Evolutionary conservation across 371 early-diverging fungal species (phyloP).

Genomic region (Lichtheimia ramosa): DNA sequence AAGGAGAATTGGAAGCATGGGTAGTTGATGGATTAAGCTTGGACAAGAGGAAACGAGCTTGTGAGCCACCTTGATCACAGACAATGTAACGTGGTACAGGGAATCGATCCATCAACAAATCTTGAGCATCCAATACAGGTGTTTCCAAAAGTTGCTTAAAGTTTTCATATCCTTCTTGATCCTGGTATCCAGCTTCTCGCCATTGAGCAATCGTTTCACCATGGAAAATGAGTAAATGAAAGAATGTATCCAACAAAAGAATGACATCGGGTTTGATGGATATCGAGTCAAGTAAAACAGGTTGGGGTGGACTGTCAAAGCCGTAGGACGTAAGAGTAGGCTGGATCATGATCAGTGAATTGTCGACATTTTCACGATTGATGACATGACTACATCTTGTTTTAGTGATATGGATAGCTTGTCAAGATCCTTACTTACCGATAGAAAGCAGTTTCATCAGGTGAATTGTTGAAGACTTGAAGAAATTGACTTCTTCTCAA

Average conservation of each 20-base stretch:
- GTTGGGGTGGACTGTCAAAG: constrained; percentile 88
- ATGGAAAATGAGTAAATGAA: constrained; percentile 54
- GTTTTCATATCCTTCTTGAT: constrained; percentile 62
- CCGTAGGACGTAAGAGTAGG: constrained; percentile 96
- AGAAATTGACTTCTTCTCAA: constrained; percentile 97
- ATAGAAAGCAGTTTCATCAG: constrained; percentile 99
- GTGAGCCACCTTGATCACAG: constrained; percentile 97
- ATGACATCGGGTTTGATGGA: constrained; percentile 96
- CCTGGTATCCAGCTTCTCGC: constrained; percentile 53
- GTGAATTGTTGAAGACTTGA: constrained; percentile 98
- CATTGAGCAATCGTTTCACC: constrained; percentile 70
- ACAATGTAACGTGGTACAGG: constrained; percentile 99
- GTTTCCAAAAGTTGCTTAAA: constrained; percentile 93
- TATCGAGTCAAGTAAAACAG: constrained; percentile 97
- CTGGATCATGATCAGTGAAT: constrained; percentile 98
- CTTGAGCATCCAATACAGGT: constrained; percentile 88
- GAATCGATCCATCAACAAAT: constrained; percentile 92
- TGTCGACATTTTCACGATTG: constrained; percentile 94
- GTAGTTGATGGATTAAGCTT: constrained; percentile 99
- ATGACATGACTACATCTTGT: constrained; percentile 72
- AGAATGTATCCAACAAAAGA: constrained; percentile 95
- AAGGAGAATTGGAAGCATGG: constrained; percentile 75
- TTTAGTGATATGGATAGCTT: too few species aligned
- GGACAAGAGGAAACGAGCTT: constrained; percentile 98
- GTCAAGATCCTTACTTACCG: constrained; percentile 28